Conservation (phyloP, 768 basidiomycete genomes). For the Tubosaeta sp. region DNA sequence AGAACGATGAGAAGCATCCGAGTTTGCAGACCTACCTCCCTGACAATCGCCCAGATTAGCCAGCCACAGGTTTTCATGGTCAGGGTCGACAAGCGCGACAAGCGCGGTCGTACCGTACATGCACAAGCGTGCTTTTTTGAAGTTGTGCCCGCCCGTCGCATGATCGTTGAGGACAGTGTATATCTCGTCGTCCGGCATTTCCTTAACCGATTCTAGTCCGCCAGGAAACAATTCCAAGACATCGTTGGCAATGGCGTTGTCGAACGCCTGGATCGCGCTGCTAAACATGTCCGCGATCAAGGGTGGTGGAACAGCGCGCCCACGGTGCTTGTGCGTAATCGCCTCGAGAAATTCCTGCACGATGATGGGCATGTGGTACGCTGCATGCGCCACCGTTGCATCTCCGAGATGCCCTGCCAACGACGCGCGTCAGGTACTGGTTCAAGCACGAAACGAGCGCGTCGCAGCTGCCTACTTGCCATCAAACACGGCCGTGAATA, state of each 20-base stretch:
- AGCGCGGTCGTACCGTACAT: constrained; percentile 81
- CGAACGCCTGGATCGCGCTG: constrained; percentile 56
- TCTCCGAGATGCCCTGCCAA: constrained; percentile 61
- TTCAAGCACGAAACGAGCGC: background rate
- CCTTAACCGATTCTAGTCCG: constrained; percentile 45
- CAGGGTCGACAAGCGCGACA: constrained; percentile 67
- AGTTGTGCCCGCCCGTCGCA: constrained; percentile 51
- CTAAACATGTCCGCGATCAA: constrained; percentile 54
- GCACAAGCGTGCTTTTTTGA: constrained; percentile 62
- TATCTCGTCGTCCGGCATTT: constrained; percentile 54
- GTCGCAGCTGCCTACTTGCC: constrained; percentile 37
- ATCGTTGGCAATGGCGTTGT: constrained; percentile 64
- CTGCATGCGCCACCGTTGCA: constrained; percentile 65
- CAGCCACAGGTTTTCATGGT: constrained; percentile 67
- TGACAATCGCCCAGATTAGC: constrained; percentile 81
- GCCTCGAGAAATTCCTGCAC: constrained; percentile 54
- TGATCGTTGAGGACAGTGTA: constrained; percentile 62
- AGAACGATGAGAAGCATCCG: background rate
- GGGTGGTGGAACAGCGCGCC: constrained; percentile 40
- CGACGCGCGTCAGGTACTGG: constrained; percentile 1
- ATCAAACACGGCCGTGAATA: constrained; percentile 68
- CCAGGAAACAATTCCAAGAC: constrained; percentile 58
- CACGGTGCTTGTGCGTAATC: constrained; percentile 35
- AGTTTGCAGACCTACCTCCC: constrained; percentile 50
- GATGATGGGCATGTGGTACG: constrained; percentile 64